phyloP scores from a whole-genome alignment of 768 basidiomycete species.

The Lactarius tabidus region DNA sequence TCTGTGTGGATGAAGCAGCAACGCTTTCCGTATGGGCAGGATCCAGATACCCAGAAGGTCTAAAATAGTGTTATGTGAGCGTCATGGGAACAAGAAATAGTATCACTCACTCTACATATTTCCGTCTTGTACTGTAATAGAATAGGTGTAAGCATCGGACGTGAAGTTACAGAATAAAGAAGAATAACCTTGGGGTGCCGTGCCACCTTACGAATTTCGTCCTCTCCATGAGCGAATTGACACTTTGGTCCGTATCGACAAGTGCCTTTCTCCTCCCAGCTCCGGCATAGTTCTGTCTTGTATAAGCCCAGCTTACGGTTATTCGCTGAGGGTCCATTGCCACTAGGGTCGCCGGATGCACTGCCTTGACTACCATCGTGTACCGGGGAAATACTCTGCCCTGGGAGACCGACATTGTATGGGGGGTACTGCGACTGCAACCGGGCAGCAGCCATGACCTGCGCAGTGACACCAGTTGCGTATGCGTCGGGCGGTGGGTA shows the following conservation, averaged over 20 bases:
- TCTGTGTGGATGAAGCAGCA: slow-evolving; percentile 95
- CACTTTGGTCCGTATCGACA: slow-evolving; percentile 87
- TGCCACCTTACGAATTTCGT: slow-evolving; percentile 77
- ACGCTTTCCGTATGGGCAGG: slow-evolving; percentile 87
- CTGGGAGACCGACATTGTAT: slow-evolving; percentile 38
- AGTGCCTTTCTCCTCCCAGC: slow-evolving; percentile 88
- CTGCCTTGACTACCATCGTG: slow-evolving; percentile 28
- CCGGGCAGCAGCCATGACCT: slow-evolving; percentile 52
- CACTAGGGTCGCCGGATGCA: slow-evolving; percentile 31
- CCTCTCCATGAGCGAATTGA: slow-evolving; percentile 91
- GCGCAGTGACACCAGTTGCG: slow-evolving; percentile 47
- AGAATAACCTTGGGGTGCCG: slow-evolving; percentile 80
- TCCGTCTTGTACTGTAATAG: slow-evolving; percentile 80
- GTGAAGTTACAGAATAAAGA: background rate
- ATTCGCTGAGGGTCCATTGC: slow-evolving; percentile 79
- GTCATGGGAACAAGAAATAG: slow-evolving; percentile 1
- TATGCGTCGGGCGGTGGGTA: slow-evolving; percentile 61
- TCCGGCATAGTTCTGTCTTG: slow-evolving; percentile 86
- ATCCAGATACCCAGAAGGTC: slow-evolving; percentile 94
- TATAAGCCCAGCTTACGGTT: slow-evolving; percentile 88
- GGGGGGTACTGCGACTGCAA: slow-evolving; percentile 57
- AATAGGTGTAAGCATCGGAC: slow-evolving; percentile 10
- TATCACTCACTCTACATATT: slow-evolving; percentile 71
- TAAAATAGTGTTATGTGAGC: slow-evolving; percentile 32
- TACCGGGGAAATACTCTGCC: slow-evolving; percentile 15